These are phyloP conservation scores for Chalciporus sp. DNA, from an alignment of 1,284 basidiomycete species.

Conservation along the genomic window DNA sequence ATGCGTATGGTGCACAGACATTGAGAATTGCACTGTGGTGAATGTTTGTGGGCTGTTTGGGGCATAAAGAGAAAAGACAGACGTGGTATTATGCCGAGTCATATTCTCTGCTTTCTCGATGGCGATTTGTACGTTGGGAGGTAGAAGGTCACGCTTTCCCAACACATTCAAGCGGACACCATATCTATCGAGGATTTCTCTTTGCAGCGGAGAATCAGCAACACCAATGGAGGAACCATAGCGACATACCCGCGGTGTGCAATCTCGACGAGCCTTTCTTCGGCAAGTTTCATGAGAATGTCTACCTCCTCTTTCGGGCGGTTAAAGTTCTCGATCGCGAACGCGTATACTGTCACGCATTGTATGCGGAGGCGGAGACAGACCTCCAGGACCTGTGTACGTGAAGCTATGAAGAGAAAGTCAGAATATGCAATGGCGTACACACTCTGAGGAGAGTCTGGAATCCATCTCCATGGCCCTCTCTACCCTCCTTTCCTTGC, in stretches of 20 bases:
- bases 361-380: slow-evolving; percentile 77
- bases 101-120: slow-evolving; percentile 76
- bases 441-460: slow-evolving; percentile 78
- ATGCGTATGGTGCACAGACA: slow-evolving; percentile 93
- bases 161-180: slow-evolving; percentile 87
- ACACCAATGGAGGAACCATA: neutral
- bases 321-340: slow-evolving; percentile 97
- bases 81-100: slow-evolving; percentile 75
- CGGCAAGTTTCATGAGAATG: slow-evolving; percentile 84
- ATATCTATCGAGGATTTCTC: slow-evolving; percentile 78
- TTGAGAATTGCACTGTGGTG: slow-evolving; percentile 82
- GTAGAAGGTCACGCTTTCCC: slow-evolving; percentile 79
- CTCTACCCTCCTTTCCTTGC: slow-evolving; percentile 60
- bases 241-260: slow-evolving; percentile 74
- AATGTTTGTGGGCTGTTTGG: neutral
- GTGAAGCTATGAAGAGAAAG: neutral
- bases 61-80: neutral
- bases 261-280: slow-evolving; percentile 82
- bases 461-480: slow-evolving; percentile 90
- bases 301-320: slow-evolving; percentile 87
- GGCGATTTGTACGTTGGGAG: slow-evolving; percentile 71
- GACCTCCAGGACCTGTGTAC: slow-evolving; percentile 74
- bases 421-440: slow-evolving; percentile 7
- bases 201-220: slow-evolving; percentile 33
- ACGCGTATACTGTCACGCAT: slow-evolving; percentile 93